Conservation (phyloP, 176 grass and related monocot genomes). For the Phyllostachys edulis region DNA sequence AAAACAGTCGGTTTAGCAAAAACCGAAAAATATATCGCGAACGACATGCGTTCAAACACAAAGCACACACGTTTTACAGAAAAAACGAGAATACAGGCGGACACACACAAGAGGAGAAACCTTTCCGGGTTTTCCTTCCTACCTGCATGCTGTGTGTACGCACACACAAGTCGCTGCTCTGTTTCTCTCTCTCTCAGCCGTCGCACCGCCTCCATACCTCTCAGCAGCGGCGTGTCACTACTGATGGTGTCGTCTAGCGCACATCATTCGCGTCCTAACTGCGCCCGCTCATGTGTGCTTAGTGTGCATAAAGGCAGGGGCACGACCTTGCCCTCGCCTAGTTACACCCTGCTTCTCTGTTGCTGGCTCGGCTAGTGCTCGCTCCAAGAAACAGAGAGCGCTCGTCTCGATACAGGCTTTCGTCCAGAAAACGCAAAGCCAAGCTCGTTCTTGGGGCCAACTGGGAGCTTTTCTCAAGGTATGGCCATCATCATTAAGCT, state of each 20-base stretch:
- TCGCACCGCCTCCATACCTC: neutral
- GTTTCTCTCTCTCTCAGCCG: neutral
- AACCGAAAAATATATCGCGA: too few relatives aligned
- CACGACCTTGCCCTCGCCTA: neutral
- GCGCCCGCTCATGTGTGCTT: neutral
- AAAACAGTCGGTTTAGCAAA: too few relatives aligned
- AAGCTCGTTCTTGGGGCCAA: neutral
- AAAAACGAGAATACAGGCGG: too few relatives aligned
- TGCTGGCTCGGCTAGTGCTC: neutral
- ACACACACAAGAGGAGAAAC: neutral
- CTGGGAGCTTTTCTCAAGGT: neutral
- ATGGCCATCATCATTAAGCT: neutral
- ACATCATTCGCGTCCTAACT: neutral
- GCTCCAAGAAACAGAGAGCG: neutral
- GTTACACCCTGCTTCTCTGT: neutral
- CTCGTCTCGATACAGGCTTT: neutral
- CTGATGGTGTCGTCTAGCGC: neutral
- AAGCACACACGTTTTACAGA: neutral
- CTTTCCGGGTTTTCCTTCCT: neutral
- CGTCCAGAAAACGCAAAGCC: slow-evolving; percentile 12
- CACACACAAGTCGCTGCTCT: neutral
- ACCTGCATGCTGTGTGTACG: neutral
- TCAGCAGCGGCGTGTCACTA: neutral
- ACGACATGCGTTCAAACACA: neutral
- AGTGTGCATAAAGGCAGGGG: slow-evolving; percentile 4